phyloP scores from a whole-genome alignment of 2,329 filamentous ascomycete species.

The Aureobasidium mangrovei region DNA sequence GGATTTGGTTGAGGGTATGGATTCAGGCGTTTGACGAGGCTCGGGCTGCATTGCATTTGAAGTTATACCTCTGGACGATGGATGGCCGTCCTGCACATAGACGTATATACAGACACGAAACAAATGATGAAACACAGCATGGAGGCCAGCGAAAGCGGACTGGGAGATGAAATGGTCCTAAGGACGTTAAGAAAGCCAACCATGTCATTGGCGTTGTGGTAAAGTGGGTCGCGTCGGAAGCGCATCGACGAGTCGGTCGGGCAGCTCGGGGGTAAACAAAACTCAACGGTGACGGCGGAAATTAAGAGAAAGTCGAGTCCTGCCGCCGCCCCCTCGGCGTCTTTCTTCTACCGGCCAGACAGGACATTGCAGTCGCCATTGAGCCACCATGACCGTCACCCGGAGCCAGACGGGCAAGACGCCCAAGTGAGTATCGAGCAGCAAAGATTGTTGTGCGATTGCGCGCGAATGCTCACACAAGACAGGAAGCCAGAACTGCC shows the following conservation, averaged over 20 bases:
- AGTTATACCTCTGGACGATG: constrained; percentile 4
- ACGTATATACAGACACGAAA: constrained; percentile 4
- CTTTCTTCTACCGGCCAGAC: constrained; percentile 5
- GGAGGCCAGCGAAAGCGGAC: too few species aligned
- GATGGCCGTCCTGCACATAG: constrained; percentile 3
- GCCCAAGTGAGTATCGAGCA: constrained; percentile 31
- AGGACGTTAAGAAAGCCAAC: too few species aligned
- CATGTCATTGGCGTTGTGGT: too few species aligned
- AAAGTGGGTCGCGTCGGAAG: background rate
- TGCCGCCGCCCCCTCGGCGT: background rate
- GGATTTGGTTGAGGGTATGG: background rate
- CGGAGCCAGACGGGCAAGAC: constrained; percentile 42
- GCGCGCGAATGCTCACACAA: background rate
- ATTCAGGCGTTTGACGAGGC: background rate
- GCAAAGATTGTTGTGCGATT: constrained; percentile 12
- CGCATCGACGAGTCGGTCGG: too few species aligned
- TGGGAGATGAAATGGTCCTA: too few species aligned
- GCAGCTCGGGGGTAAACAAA: background rate
- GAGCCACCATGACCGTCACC: constrained; percentile 27
- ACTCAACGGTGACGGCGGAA: background rate
- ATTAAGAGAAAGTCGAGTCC: constrained; percentile 5
- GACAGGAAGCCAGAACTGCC: constrained; percentile 31
- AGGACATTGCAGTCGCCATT: background rate
- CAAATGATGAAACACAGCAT: background rate
- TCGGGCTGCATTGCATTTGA: constrained; percentile 1